Percentiles rank a stretch among this genome's conserved stretches.
Evolutionary conservation across 2,329 filamentous ascomycete genomes (phyloP).

Genomic region (Fusarium concolor): DNA sequence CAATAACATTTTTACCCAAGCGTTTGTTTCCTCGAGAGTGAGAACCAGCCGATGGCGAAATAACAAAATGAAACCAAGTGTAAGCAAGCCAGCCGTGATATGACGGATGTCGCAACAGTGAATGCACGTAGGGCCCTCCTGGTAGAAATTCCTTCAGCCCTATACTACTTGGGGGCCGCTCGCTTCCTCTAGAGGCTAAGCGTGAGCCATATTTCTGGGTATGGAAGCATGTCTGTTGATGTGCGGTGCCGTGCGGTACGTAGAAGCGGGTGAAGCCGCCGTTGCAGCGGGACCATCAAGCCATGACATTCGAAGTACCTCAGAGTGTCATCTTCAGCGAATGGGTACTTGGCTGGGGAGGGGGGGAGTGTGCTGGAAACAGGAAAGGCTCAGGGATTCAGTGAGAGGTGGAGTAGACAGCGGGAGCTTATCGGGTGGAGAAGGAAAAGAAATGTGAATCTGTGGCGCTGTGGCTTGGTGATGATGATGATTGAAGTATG

Average conservation of each 20-base stretch:
- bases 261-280: constrained; percentile 37
- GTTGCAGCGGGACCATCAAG: constrained; percentile 37
- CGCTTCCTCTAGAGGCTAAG: constrained; percentile 46
- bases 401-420: constrained; percentile 32
- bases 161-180: constrained; percentile 34
- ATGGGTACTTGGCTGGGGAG: constrained; percentile 8
- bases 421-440: constrained; percentile 37
- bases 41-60: background rate
- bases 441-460: background rate
- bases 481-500: background rate
- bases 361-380: constrained; percentile 28
- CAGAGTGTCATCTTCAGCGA: background rate
- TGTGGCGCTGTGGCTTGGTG: constrained; percentile 31
- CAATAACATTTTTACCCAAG: constrained; percentile 10
- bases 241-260: constrained; percentile 6
- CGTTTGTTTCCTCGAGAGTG: background rate
- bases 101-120: background rate
- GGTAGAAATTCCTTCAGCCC: constrained; percentile 36
- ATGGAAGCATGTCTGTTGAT: constrained; percentile 33
- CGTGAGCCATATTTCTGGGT: constrained; percentile 38
- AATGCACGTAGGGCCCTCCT: background rate
- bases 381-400: constrained; percentile 16
- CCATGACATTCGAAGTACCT: constrained; percentile 6
- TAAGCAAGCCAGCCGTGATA: too few relatives aligned
- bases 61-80: too few relatives aligned